A percentile compares a stretch with the other conserved stretches of the same genome.
phyloP scores from a whole-genome alignment of 352 stramenopile genomes.

The Globisporangium cystogenes region DNA sequence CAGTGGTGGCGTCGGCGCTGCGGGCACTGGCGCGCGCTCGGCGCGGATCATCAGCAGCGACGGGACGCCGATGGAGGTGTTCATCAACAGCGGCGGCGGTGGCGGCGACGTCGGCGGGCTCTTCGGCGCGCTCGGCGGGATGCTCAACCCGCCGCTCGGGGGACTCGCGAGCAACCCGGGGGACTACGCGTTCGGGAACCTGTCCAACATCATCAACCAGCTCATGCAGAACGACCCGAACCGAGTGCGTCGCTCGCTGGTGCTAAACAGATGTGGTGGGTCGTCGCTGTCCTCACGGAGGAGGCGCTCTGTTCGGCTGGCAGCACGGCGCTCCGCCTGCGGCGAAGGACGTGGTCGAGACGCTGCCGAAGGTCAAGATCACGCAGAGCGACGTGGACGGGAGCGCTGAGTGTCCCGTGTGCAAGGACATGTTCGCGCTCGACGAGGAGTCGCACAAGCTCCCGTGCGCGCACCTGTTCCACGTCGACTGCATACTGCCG shows the following conservation, averaged over 20 bases:
- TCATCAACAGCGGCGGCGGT: conserved; percentile 20
- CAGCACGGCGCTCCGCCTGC: conserved; percentile 78
- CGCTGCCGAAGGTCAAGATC: conserved; percentile 69
- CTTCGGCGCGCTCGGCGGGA: conserved; percentile 52
- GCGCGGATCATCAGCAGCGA: conserved; percentile 58
- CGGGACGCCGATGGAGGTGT: conserved; percentile 73
- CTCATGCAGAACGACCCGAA: conserved; percentile 88
- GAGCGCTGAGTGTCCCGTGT: conserved; percentile 79
- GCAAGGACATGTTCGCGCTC: conserved; percentile 82
- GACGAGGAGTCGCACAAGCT: conserved; percentile 70
- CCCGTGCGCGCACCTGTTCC: conserved; percentile 74
- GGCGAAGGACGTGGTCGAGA: conserved; percentile 70
- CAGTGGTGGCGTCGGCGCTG: conserved; percentile 17
- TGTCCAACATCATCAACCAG: conserved; percentile 83
- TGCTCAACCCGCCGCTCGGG: conserved; percentile 28
- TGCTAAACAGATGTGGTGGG: conserved; percentile 2
- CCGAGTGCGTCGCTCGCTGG: conserved; percentile 32
- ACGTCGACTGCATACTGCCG: conserved; percentile 82
- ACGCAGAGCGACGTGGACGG: conserved; percentile 65
- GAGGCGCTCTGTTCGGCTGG: no score
- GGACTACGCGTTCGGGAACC: conserved; percentile 83
- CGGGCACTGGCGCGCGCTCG: conserved; percentile 16
- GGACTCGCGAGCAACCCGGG: conserved; percentile 57
- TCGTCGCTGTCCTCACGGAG: conserved; percentile 3
- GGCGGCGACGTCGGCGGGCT: conserved; percentile 39